phyloP scores from a whole-genome alignment of 2,329 filamentous ascomycete genomes.

The Aspergillus niger region DNA sequence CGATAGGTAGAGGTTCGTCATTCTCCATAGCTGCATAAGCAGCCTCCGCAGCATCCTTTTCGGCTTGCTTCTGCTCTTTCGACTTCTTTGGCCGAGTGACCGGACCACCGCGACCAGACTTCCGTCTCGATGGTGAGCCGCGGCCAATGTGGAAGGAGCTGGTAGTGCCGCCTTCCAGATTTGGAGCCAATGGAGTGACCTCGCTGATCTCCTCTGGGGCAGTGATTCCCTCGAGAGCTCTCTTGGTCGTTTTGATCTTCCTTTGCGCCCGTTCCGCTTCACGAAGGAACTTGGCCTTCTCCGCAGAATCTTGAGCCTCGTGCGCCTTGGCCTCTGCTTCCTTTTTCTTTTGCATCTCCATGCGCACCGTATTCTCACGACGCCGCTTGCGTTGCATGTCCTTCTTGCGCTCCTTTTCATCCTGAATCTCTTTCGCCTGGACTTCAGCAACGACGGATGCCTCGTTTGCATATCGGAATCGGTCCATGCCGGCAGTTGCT shows the following conservation, averaged over 20 bases:
- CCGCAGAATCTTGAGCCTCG: slow-evolving; percentile 76
- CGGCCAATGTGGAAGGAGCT: slow-evolving; percentile 75
- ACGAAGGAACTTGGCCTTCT: slow-evolving; percentile 75
- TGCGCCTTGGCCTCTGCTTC: slow-evolving; percentile 76
- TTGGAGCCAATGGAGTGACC: slow-evolving; percentile 72
- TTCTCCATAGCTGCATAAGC: slow-evolving; percentile 71
- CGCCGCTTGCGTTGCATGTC: slow-evolving; percentile 98
- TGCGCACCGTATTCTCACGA: slow-evolving; percentile 89
- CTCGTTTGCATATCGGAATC: slow-evolving; percentile 76
- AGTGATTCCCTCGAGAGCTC: slow-evolving; percentile 82
- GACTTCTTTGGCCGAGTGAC: slow-evolving; percentile 80
- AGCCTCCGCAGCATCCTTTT: slow-evolving; percentile 77
- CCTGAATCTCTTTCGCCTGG: slow-evolving; percentile 82
- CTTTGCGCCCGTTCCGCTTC: slow-evolving; percentile 89
- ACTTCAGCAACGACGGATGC: slow-evolving; percentile 82
- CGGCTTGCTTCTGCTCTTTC: slow-evolving; percentile 69
- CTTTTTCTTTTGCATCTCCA: slow-evolving; percentile 81
- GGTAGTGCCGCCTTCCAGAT: slow-evolving; percentile 82
- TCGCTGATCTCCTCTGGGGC: slow-evolving; percentile 69
- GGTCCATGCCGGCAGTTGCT: slow-evolving; percentile 69
- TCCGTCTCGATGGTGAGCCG: slow-evolving; percentile 54
- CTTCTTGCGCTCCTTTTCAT: slow-evolving; percentile 98
- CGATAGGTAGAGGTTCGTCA: slow-evolving; percentile 51
- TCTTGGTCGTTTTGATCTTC: slow-evolving; percentile 87
- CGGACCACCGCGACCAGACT: slow-evolving; percentile 54